Conservation (phyloP, 2,329 filamentous ascomycete species). For the Calonectria montana region DNA sequence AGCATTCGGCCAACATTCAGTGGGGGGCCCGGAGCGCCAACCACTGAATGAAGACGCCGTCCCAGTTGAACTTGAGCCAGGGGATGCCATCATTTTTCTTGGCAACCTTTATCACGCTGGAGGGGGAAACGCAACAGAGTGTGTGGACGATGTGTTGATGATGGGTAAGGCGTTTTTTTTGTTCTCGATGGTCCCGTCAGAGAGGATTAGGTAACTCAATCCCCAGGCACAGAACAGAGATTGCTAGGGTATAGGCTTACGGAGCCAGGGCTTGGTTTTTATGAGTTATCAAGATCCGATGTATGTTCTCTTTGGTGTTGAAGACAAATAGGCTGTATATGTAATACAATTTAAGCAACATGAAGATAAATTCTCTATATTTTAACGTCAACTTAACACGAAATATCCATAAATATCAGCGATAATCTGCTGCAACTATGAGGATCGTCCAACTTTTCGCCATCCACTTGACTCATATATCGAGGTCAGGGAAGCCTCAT, state of each 20-base stretch:
- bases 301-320: slow-evolving; percentile 49
- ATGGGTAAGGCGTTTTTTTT: no score
- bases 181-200: slow-evolving; percentile 45
- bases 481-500: no score
- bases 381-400: no score
- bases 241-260: slow-evolving; percentile 49
- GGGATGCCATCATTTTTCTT: slow-evolving; percentile 52
- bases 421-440: no score
- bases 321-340: slow-evolving; percentile 49
- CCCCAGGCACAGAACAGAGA: slow-evolving; percentile 45
- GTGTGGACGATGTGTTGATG: not conserved
- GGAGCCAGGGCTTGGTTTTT: slow-evolving; percentile 48
- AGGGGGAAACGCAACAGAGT: slow-evolving; percentile 48
- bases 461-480: no score
- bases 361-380: no score
- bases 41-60: slow-evolving; percentile 51
- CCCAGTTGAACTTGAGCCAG: slow-evolving; percentile 50
- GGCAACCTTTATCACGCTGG: slow-evolving; percentile 54
- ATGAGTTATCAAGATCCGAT: slow-evolving; percentile 52
- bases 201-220: slow-evolving; percentile 44
- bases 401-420: no score
- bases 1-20: no score
- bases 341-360: not conserved
- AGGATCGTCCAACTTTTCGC: no score
- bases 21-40: slow-evolving; percentile 51